These are phyloP conservation scores for Elaphomyces granulatus DNA, from an alignment of 495 filamentous ascomycete genomes.

Conservation along the genomic window DNA sequence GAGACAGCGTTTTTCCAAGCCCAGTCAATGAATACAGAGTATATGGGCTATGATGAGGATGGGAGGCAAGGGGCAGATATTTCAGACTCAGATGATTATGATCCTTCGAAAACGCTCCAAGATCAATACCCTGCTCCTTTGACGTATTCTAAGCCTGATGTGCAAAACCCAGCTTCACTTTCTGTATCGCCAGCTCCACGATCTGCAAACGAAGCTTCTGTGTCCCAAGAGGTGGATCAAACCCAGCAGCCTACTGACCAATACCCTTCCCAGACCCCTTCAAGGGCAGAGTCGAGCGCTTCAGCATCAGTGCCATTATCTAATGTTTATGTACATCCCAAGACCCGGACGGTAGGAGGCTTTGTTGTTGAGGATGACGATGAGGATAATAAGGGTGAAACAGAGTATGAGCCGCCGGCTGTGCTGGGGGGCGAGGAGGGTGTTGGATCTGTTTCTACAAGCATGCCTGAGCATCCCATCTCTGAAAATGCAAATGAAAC, in stretches of 20 bases:
- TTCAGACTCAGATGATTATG: conserved; percentile 41
- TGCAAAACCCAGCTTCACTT: conserved; percentile 11
- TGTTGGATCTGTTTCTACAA: conserved; percentile 32
- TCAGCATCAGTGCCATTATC: conserved; percentile 25
- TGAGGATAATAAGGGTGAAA: conserved; percentile 35
- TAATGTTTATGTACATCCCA: conserved; percentile 26
- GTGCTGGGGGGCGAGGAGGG: conserved; percentile 31
- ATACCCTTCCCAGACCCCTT: conserved; percentile 23
- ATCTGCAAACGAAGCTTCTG: conserved; percentile 12
- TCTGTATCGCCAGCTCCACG: conserved; percentile 10
- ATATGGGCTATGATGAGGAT: conserved; percentile 21
- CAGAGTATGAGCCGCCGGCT: conserved; percentile 41
- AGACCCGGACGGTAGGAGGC: conserved; percentile 60
- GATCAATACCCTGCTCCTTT: conserved; percentile 25
- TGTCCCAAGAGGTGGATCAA: conserved; percentile 15
- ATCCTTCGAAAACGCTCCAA: conserved; percentile 36
- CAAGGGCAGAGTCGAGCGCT: conserved; percentile 25
- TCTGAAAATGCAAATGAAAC: conserved; percentile 43
- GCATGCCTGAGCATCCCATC: conserved; percentile 35
- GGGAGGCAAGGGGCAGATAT: conserved; percentile 39
- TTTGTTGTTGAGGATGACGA: conserved; percentile 69
- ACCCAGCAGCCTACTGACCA: conserved; percentile 12
- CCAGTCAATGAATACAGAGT: conserved; percentile 36
- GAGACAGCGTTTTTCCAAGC: conserved; percentile 48
- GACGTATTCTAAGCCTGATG: conserved; percentile 15